Evolutionary conservation across 148 eudicot species (phyloP), one percentile per base, ranked within the genome.

Genomic region (Camellia granthamiana): DNA sequence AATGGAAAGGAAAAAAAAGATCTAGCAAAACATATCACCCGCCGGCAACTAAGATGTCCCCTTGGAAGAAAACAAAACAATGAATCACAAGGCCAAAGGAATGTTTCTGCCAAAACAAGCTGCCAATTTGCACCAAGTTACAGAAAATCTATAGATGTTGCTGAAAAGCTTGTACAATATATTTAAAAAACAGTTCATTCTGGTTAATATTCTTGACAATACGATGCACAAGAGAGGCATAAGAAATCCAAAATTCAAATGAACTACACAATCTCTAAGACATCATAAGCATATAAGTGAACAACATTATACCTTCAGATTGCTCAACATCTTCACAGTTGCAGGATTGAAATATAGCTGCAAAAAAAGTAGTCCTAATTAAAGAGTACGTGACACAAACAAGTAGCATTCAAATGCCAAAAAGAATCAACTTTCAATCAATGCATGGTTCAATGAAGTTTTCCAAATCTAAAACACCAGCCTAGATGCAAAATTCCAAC

Each of bases 281-380:
- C 65, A 58, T 21, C 5, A 46, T 8, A 44, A 74, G 21, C 52
- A 23, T 21, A 19, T 56, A 52, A 49, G 47, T 23, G n/a, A 74
- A 60, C 18, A 7, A 12, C 14, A 73, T 3, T 41, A 56, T 75
- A 75, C 77, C 77, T 75, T 75, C 77, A 75, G 44, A 59, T 75
- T 75, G 77, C 77, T 75, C 65, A 75, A 66, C 77, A 75, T 75
- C 77, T 75, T 75, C 77, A 75, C 77, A 75, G 77, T 75, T 4
- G 77, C 77, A 75, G 77, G 77, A 75, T 75, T 75, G 65, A 75
- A 75, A 42, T 75, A 75, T 41, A 75, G 77, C 77, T 75, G 77
- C 77, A 75, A 75, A 59, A 21, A 59, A n/a, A 30, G 49, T 58
- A 16, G 6, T 8, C 15, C 77, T 75, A 15, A 38, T 75, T 56